A percentile compares a stretch with the other conserved stretches of the same genome.
Conservation (phyloP, 495 filamentous ascomycete species). For the Penicillium robsamsonii region DNA sequence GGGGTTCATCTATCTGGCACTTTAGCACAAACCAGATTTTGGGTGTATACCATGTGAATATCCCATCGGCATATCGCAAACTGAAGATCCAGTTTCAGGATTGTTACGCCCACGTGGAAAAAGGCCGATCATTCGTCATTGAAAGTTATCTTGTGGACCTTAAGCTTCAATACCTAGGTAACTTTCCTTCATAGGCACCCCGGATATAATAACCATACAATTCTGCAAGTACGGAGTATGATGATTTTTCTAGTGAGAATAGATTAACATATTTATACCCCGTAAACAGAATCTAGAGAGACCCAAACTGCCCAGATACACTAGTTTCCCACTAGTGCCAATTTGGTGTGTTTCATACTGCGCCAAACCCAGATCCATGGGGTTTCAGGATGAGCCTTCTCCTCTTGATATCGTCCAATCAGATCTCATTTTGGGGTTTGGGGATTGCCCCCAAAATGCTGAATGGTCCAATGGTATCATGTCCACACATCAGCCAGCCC, state of each 20-base stretch:
- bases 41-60: background rate
- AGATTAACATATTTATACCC: no score
- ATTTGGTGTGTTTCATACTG: conserved; percentile 29
- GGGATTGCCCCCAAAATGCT: background rate
- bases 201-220: no score
- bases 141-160: background rate
- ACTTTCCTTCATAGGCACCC: no score
- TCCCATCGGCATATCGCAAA: background rate
- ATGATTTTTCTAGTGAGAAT: no score
- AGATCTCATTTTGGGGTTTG: background rate
- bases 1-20: conserved; percentile 8
- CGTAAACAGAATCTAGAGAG: no score
- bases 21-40: background rate
- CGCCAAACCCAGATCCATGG: conserved; percentile 26
- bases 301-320: conserved; percentile 9
- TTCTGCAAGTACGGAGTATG: no score
- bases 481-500: conserved; percentile 16
- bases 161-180: background rate
- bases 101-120: conserved; percentile 20
- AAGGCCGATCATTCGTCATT: conserved; percentile 12
- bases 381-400: conserved; percentile 22
- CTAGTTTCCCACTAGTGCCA: conserved; percentile 21
- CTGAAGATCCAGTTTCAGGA: conserved; percentile 19
- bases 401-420: background rate
- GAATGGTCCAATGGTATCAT: conserved; percentile 1